phyloP scores from a whole-genome alignment of 1,284 basidiomycete species.

The Tremellales sp. region DNA sequence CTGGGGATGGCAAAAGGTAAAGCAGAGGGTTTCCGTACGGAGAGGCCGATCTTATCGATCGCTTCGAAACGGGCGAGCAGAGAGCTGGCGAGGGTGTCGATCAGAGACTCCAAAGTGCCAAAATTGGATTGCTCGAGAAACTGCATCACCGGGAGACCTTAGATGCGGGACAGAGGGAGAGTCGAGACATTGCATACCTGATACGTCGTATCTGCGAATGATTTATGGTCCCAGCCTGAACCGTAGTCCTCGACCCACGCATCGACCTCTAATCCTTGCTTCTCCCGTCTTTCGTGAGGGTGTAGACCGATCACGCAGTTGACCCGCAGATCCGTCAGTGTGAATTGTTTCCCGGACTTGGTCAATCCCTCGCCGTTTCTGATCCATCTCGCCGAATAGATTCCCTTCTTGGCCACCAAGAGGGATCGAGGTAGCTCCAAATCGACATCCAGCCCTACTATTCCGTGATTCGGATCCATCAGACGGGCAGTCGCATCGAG shows the following conservation, averaged over 20 bases:
- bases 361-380: background rate
- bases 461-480: conserved; percentile 21
- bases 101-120: conserved; percentile 70
- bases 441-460: conserved; percentile 19
- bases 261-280: conserved; percentile 65
- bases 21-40: conserved; percentile 72
- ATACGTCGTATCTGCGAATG: conserved; percentile 48
- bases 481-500: conserved; percentile 22
- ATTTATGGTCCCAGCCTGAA: conserved; percentile 48
- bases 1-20: conserved; percentile 67
- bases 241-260: conserved; percentile 47
- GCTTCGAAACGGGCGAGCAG: conserved; percentile 31
- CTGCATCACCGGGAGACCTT: conserved; percentile 17
- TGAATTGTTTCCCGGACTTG: background rate
- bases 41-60: conserved; percentile 53
- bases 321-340: conserved; percentile 56
- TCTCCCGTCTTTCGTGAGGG: conserved; percentile 63
- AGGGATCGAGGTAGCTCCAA: conserved; percentile 34
- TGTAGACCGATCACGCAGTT: conserved; percentile 69
- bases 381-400: conserved; percentile 13
- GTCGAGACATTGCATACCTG: conserved; percentile 41
- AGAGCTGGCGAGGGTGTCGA: conserved; percentile 58
- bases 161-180: background rate
- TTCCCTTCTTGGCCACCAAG: conserved; percentile 27
- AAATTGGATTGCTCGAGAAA: conserved; percentile 55